Base-by-base conservation (phyloP, 805 yeast species). In the Torulaspora indica region DNA sequence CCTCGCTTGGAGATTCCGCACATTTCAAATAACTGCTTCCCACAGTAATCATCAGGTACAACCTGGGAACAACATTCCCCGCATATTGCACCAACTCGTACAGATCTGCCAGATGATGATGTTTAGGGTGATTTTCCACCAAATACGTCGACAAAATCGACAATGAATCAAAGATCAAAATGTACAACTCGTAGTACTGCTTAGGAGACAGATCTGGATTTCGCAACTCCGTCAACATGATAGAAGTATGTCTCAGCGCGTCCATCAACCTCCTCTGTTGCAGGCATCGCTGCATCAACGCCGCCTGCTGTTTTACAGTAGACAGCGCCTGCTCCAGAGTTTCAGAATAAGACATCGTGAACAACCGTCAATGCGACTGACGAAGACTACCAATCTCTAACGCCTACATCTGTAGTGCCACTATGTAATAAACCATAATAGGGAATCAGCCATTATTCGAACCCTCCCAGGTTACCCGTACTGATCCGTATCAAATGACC, bases 11-110 rank as follows among this genome's bases (percentile, higher is more conserved):
- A 0, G 95, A 82, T 43, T 81, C 87, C 1, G 82, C 76, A 8
- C 81, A 73, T 6, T 84, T 70, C 82, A 91, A 80, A 68, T 85
- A 89, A 2, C 87, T 88, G 0, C 95, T 80, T 7, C 98, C 98
- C 12, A 93, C 91, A 2, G 95, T 91, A 34, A 93, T 84, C 97
- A 93, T 88, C 67, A 93, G 72, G 61, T 93, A 93, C 44, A 93
- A 70, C 46, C 98, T 75, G 1, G 98, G 98, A 12, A 93, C 74
- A 20, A 93, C 85, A 61, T 88, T 91, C 1, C 97, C 95, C 1
- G 95, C 88, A 60, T 93, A 93, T 64, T 93, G 98, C 4, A 91
- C 97, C 61, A 90, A 72, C 57, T 91, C 98, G 61, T 93, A 93
- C 42, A 93, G 73, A 61, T 93, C 98, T 0, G 95, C 86, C 42